Base-by-base conservation (phyloP, 2,329 filamentous ascomycete species). In the Rhinocladiella similis region DNA sequence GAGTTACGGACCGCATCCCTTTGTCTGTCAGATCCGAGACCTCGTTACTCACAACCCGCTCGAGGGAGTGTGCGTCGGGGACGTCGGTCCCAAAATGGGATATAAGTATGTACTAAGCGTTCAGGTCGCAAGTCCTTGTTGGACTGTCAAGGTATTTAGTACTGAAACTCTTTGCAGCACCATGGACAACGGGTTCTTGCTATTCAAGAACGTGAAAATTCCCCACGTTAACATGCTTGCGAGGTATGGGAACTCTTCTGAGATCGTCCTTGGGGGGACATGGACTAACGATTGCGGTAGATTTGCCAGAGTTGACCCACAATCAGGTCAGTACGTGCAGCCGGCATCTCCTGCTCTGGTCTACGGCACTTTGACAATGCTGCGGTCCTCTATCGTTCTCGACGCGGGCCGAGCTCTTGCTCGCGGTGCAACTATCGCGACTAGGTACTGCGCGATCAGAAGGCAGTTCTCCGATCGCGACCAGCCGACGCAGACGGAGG, bases 171-270 rank as follows among this genome's bases (percentile, higher is more conserved):
- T 14, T 29, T 27, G 33, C 13, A 35, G 27, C 72, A 89, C 86
- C 48, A 89, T 90, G 87, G 88, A 91, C 70, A 91, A 91, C 64
- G 88, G 88, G 1, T 91, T 88, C 77, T 74, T 91, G 12, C 80
- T 91, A 20, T 85, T 91, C 72, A 90, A 91, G 74, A 77, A 90
- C 18, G 78, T 89, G 71, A 88, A 90, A 71, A 77, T 91, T 14
- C 88, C 88, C 1, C 88, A 91, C 67, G 74, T 84, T 62, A 87
- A 84, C 73, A 88, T 91, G 86, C 74, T 91, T 47, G 83, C 84
- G 49, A 78, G 81, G 46, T 48, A 16, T n/a, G 7, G 22, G 7
- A 4, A 35, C 29, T 25, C n/a, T n/a, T 20, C 14, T 29, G 7
- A 25, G 22, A 25, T 25, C 22, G 4, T 25, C 22, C 22, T 25